These are phyloP conservation scores for Candida ortonii DNA, from an alignment of 805 yeast genomes.

Conservation along the genomic window DNA sequence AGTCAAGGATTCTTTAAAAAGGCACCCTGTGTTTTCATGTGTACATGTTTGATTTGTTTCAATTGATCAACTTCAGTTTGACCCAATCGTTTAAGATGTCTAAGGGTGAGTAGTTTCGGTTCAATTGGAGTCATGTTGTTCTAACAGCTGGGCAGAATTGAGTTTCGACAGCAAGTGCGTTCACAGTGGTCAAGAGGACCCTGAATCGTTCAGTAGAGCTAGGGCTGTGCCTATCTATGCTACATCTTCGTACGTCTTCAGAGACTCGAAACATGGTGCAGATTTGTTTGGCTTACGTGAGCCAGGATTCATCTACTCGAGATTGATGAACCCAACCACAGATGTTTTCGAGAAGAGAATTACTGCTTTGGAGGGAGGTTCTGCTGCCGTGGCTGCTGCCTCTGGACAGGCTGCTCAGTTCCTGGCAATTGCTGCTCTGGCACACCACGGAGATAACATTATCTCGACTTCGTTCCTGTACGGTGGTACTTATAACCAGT, in stretches of 20 bases:
- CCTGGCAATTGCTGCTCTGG: conserved; percentile 76
- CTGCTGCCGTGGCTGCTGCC: conserved; percentile 81
- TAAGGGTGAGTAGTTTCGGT: conserved; percentile 3
- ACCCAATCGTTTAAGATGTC: no score
- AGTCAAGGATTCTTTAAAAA: no score
- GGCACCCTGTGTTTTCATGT: no score
- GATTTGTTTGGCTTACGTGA: conserved; percentile 81
- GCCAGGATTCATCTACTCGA: conserved; percentile 83
- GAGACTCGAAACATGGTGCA: conserved; percentile 89
- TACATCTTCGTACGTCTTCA: conserved; percentile 83
- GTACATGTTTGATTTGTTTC: no score
- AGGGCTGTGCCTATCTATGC: conserved; percentile 95
- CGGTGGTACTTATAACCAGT: conserved; percentile 96
- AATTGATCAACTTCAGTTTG: no score
- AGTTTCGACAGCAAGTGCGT: conserved; percentile 89
- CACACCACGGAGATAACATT: conserved; percentile 86
- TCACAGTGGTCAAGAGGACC: conserved; percentile 89
- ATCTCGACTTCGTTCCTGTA: conserved; percentile 82
- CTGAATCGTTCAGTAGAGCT: conserved; percentile 57
- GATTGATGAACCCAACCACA: conserved; percentile 90
- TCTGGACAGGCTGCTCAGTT: conserved; percentile 99
- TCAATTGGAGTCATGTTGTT: not conserved
- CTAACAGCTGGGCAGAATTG: conserved; percentile 39
- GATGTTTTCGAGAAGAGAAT: conserved; percentile 89
- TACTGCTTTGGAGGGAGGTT: conserved; percentile 91